phyloP scores from a whole-genome alignment of 495 filamentous ascomycete species.

The Hypomontagnella submonticulosa region DNA sequence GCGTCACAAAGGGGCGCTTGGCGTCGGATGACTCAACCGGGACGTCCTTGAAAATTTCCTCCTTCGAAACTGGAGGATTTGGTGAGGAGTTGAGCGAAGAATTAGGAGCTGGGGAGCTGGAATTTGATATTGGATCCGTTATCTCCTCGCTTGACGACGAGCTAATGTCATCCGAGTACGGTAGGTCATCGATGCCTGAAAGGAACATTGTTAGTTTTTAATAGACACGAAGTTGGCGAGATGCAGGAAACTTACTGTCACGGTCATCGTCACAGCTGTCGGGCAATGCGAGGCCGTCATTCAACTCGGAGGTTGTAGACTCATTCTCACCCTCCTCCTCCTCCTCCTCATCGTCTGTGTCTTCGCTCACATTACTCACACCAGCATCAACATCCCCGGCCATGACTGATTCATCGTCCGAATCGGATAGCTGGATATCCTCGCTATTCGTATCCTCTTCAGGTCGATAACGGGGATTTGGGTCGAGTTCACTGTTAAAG shows the following conservation, averaged over 20 bases:
- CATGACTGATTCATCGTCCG: slow-evolving; percentile 47
- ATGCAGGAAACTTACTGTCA: slow-evolving; percentile 11
- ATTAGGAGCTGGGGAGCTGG: slow-evolving; percentile 46
- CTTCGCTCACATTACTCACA: slow-evolving; percentile 33
- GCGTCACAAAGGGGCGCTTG: slow-evolving; percentile 19
- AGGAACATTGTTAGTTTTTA: background rate
- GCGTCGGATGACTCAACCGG: slow-evolving; percentile 56
- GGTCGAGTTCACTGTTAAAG: slow-evolving; percentile 16
- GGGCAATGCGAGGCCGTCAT: background rate
- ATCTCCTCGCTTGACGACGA: slow-evolving; percentile 40
- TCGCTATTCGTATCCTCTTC: slow-evolving; percentile 51
- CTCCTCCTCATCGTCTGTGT: slow-evolving; percentile 9
- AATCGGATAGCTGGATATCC: slow-evolving; percentile 46
- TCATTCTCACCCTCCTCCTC: no score
- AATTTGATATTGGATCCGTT: slow-evolving; percentile 33
- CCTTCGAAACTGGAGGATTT: slow-evolving; percentile 36
- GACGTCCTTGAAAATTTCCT: slow-evolving; percentile 46
- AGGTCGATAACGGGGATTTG: slow-evolving; percentile 21
- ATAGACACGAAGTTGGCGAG: background rate
- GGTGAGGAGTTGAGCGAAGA: slow-evolving; percentile 31
- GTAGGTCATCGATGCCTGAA: slow-evolving; percentile 12
- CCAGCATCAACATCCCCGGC: slow-evolving; percentile 45
- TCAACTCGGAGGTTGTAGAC: background rate
- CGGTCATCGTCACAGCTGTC: slow-evolving; percentile 14
- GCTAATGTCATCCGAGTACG: slow-evolving; percentile 18